These are phyloP conservation scores for Hymenochaete sp. DNA, from an alignment of 1,284 basidiomycete species.

Conservation along the genomic window DNA sequence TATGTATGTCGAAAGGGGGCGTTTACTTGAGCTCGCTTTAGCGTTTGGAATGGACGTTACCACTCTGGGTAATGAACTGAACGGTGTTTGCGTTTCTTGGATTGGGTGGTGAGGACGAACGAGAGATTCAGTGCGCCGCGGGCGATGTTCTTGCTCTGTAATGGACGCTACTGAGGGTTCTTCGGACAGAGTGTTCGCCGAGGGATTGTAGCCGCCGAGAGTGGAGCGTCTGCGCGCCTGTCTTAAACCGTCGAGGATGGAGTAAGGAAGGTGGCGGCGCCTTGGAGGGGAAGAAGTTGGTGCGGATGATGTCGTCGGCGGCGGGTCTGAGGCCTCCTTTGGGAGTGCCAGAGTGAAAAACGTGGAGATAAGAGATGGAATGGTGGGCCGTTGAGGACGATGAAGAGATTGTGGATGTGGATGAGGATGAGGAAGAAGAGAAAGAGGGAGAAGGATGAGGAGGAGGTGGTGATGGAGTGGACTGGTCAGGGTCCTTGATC, in stretches of 20 bases:
- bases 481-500: background rate
- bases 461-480: background rate
- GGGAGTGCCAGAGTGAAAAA: background rate
- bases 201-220: constrained; percentile 1
- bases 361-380: too few species aligned
- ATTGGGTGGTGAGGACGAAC: background rate
- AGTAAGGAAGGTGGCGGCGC: constrained; percentile 1
- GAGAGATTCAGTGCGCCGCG: background rate
- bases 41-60: background rate
- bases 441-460: background rate
- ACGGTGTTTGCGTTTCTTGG: background rate
- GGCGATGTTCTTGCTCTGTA: background rate
- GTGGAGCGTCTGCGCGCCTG: constrained; percentile 9
- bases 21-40: background rate
- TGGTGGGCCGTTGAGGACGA: too few species aligned
- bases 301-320: constrained; percentile 3
- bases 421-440: background rate
- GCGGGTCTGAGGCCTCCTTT: background rate
- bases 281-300: constrained; percentile 4
- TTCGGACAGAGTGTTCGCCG: constrained; percentile 2
- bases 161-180: background rate
- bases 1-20: background rate
- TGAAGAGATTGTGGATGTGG: too few species aligned
- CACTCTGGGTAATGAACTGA: background rate
- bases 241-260: too few species aligned